phyloP scores from a whole-genome alignment of 2,329 filamentous ascomycete genomes.

The Apiospora sp. region DNA sequence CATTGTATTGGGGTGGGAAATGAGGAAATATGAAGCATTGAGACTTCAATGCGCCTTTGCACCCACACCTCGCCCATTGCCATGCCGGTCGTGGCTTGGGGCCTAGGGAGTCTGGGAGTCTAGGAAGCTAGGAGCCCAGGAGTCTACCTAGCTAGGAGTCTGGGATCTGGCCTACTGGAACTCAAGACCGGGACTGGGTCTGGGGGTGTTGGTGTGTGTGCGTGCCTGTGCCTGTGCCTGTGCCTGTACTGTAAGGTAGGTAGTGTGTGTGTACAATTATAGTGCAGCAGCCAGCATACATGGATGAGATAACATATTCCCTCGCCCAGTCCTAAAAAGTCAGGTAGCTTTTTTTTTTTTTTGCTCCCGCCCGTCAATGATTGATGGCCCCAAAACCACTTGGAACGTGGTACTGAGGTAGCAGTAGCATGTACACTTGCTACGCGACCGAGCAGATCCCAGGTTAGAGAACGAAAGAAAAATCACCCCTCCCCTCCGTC shows the following conservation, averaged over 20 bases:
- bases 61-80: conserved; percentile 33
- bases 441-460: conserved; percentile 13
- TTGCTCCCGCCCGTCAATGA: conserved; percentile 11
- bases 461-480: background rate
- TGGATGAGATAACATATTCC: conserved; percentile 18
- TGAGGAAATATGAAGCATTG: conserved; percentile 41
- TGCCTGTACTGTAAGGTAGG: background rate
- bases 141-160: conserved; percentile 19
- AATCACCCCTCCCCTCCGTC: background rate
- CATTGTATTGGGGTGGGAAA: conserved; percentile 43
- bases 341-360: conserved; percentile 16
- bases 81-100: conserved; percentile 18
- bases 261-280: conserved; percentile 10
- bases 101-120: conserved; percentile 1
- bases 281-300: conserved; percentile 2
- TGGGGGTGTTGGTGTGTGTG: conserved; percentile 13
- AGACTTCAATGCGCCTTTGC: conserved; percentile 44
- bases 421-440: conserved; percentile 8
- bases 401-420: conserved; percentile 13
- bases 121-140: conserved; percentile 4
- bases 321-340: conserved; percentile 18
- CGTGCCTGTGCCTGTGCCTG: background rate
- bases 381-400: background rate
- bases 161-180: conserved; percentile 19
- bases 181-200: conserved; percentile 18